These are phyloP conservation scores for Metschnikowia matae DNA, from an alignment of 805 yeast species.

Conservation along the genomic window DNA sequence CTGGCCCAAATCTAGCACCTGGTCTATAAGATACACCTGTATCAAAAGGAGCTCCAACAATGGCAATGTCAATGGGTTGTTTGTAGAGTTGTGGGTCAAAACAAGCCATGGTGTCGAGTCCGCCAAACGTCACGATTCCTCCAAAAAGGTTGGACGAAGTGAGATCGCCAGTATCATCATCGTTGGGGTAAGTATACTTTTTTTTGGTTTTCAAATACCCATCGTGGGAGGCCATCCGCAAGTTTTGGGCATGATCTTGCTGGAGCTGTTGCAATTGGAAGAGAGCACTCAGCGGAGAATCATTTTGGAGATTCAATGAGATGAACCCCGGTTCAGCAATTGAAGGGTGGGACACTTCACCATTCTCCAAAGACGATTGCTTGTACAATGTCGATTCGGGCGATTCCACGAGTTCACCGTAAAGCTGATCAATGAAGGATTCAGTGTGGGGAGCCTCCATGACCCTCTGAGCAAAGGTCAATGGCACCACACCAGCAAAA, in stretches of 20 bases:
- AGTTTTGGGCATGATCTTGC: conserved; percentile 1
- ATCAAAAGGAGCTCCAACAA: conserved; percentile 58
- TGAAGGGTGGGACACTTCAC: neutral
- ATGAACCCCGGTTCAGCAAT: neutral
- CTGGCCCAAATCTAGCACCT: conserved; percentile 60
- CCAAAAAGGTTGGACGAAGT: conserved; percentile 32
- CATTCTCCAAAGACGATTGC: conserved; percentile 1
- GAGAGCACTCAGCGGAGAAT: conserved; percentile 1
- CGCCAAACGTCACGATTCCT: conserved; percentile 55
- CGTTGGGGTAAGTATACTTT: conserved; percentile 27
- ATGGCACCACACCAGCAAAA: neutral
- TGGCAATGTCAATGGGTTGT: conserved; percentile 44
- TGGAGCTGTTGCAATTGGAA: conserved; percentile 4
- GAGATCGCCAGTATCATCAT: conserved; percentile 34
- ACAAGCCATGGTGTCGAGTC: conserved; percentile 44
- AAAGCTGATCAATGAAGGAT: conserved; percentile 15
- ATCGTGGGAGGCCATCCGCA: conserved; percentile 11
- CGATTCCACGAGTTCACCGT: conserved; percentile 13
- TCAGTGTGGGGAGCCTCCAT: neutral
- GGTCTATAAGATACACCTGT: conserved; percentile 54
- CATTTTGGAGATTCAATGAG: neutral
- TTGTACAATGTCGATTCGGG: conserved; percentile 6
- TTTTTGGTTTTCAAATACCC: conserved; percentile 17
- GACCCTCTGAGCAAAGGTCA: neutral
- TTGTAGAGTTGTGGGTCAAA: conserved; percentile 31